phyloP scores from a whole-genome alignment of 2,329 filamentous ascomycete species.

The Lasiodiplodia citricola region DNA sequence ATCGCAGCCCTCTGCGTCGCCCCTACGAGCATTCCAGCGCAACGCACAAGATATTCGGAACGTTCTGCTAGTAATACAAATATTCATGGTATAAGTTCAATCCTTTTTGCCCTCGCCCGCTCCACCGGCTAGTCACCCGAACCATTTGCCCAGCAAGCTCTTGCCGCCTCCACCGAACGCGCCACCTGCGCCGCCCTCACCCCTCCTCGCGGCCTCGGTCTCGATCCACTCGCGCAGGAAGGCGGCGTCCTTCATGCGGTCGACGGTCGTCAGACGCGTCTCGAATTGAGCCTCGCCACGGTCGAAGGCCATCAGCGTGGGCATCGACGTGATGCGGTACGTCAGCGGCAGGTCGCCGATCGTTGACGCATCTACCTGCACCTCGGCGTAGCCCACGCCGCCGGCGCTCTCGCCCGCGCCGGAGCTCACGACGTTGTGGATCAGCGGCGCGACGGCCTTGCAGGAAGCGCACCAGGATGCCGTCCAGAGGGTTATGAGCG shows the following conservation, averaged over 20 bases:
- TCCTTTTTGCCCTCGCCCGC: neutral
- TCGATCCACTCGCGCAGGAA: conserved; percentile 55
- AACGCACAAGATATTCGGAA: neutral
- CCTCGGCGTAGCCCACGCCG: conserved; percentile 54
- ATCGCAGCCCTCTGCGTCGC: neutral
- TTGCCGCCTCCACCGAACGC: conserved; percentile 27
- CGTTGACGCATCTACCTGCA: conserved; percentile 54
- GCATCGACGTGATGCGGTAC: conserved; percentile 54
- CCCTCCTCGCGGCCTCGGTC: conserved; percentile 57
- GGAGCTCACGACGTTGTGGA: conserved; percentile 48
- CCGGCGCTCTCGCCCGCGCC: conserved; percentile 52
- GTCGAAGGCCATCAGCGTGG: conserved; percentile 57
- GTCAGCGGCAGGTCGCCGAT: conserved; percentile 49
- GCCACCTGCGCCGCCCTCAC: conserved; percentile 46
- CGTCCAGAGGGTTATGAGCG: conserved; percentile 57
- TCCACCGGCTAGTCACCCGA: conserved; percentile 12
- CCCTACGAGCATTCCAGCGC: neutral
- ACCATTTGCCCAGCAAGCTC: conserved; percentile 22
- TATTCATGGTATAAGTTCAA: neutral
- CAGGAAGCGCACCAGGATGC: conserved; percentile 55
- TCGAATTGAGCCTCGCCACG: conserved; percentile 56
- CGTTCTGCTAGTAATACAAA: neutral
- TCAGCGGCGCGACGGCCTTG: conserved; percentile 48
- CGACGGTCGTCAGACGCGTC: conserved; percentile 50
- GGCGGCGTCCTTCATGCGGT: conserved; percentile 52